A percentile compares a stretch with the other conserved stretches of the same genome.
These are phyloP conservation scores for Besnoitia besnoiti DNA, from an alignment of 169 alveolate genomes.

Conservation along the genomic window DNA sequence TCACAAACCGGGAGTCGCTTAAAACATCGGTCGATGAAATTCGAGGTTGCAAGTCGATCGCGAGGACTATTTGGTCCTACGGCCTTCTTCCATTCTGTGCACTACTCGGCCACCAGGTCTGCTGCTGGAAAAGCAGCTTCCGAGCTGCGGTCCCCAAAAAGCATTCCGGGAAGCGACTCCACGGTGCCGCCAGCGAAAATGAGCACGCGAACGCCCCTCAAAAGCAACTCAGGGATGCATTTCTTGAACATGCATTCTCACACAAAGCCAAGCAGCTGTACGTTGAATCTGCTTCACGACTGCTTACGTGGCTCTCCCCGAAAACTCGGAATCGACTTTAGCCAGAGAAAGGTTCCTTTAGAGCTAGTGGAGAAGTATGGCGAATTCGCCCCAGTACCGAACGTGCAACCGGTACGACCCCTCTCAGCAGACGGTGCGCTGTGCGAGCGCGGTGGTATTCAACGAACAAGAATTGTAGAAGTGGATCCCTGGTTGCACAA, in stretches of 20 bases:
- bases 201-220: background rate
- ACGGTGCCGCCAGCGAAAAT: background rate
- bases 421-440: background rate
- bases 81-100: conserved; percentile 2
- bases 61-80: conserved; percentile 7
- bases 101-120: background rate
- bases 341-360: background rate
- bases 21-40: background rate
- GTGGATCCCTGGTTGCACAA: conserved; percentile 15
- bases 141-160: background rate
- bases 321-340: conserved; percentile 9
- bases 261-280: conserved; percentile 25
- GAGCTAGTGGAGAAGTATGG: conserved; percentile 2
- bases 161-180: background rate
- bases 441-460: background rate
- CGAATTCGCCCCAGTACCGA: background rate
- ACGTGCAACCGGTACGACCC: background rate
- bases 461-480: background rate
- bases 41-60: background rate
- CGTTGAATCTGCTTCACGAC: background rate
- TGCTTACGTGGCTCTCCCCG: background rate
- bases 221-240: background rate
- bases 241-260: background rate
- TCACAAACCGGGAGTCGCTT: too few relatives aligned
- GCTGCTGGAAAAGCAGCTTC: background rate